Evolutionary conservation across 2,329 filamentous ascomycete genomes (phyloP).

Genomic region (Cladosporium sp.): DNA sequence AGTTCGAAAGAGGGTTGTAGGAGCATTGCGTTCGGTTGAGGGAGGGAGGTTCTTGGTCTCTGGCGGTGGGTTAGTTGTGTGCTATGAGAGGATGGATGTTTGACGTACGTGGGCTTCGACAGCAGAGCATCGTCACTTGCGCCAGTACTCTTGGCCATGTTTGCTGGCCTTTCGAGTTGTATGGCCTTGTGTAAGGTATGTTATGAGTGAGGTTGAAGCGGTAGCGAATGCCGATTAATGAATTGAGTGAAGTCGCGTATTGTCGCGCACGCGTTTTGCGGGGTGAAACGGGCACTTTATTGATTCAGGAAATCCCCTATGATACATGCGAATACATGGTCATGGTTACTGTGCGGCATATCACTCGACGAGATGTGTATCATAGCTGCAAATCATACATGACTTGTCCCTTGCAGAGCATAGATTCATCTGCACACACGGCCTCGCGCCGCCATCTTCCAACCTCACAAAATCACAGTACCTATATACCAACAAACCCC

Average conservation of each 20-base stretch:
- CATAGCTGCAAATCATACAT: too few species aligned
- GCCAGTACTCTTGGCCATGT: conserved; percentile 19
- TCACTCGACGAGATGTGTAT: too few species aligned
- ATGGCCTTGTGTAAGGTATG: too few species aligned
- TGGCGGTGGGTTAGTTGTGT: background rate
- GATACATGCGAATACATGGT: too few species aligned
- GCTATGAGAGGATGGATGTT: background rate
- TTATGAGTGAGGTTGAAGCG: background rate
- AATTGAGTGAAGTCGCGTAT: background rate
- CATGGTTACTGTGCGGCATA: too few species aligned
- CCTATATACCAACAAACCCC: too few species aligned
- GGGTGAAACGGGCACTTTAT: background rate
- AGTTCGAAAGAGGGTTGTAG: conserved; percentile 74
- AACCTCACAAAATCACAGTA: too few species aligned
- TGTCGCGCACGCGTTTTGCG: conserved; percentile 2
- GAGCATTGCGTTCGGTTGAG: conserved; percentile 52
- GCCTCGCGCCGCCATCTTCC: too few species aligned
- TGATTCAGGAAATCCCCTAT: too few species aligned
- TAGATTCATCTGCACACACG: too few species aligned
- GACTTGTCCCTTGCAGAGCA: too few species aligned
- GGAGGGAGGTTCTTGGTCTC: conserved; percentile 35
- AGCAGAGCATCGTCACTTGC: conserved; percentile 21
- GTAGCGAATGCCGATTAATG: too few species aligned
- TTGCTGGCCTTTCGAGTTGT: background rate
- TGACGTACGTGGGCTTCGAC: conserved; percentile 16